Conservation (phyloP, 1,139 yeast species). For the Diutina catenulata region DNA sequence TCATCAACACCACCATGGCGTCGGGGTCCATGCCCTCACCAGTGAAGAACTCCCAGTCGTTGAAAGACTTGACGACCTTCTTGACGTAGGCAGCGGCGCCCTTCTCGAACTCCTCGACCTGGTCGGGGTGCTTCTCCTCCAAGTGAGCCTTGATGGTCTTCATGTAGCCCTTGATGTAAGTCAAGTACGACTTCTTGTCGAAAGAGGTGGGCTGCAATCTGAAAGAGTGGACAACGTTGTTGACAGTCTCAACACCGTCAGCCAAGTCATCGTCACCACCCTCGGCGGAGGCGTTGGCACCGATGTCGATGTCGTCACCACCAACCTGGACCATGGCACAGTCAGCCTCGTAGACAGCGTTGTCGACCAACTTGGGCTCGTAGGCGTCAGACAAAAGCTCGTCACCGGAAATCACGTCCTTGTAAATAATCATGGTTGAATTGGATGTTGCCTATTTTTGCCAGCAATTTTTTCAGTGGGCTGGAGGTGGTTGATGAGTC, state of each 20-base stretch:
- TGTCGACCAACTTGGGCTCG: conserved; percentile 77
- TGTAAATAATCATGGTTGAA: conserved; percentile 30
- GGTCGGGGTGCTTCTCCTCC: conserved; percentile 81
- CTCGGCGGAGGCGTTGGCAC: conserved; percentile 99
- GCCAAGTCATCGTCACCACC: conserved; percentile 71
- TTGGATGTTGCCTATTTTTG: neutral
- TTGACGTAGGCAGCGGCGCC: conserved; percentile 94
- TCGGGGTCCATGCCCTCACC: conserved; percentile 99
- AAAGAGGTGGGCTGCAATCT: conserved; percentile 91
- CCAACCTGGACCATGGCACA: conserved; percentile 80
- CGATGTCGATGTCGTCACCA: conserved; percentile 90
- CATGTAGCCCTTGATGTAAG: conserved; percentile 98
- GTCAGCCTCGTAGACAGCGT: conserved; percentile 92
- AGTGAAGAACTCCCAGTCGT: conserved; percentile 98
- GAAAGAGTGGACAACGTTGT: conserved; percentile 98
- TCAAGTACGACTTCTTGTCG: conserved; percentile 94
- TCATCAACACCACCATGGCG: conserved; percentile 92
- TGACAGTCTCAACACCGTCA: conserved; percentile 78
- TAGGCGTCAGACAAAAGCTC: conserved; percentile 97
- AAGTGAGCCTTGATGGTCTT: conserved; percentile 84
- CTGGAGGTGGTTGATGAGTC: too few relatives aligned
- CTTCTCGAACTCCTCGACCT: conserved; percentile 80
- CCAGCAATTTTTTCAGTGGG: too few relatives aligned
- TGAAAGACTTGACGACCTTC: conserved; percentile 89
- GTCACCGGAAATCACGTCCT: conserved; percentile 84